Evolutionary conservation across 305 asterid species (phyloP), one percentile per base, ranked within the genome.

Genomic region (Rubia peregrina): DNA sequence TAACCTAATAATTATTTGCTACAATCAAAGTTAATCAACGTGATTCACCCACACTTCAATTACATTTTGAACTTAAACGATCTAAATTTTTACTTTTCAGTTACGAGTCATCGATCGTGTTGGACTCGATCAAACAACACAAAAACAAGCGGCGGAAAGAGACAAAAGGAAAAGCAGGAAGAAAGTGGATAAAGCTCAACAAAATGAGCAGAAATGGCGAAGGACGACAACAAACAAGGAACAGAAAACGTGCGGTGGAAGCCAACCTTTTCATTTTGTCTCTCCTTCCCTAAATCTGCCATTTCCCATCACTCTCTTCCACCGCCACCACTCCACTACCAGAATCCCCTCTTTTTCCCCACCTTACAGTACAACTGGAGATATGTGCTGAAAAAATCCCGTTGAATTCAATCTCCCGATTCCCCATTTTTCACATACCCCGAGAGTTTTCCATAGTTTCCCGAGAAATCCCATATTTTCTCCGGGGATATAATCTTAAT

Each of bases 201-300:
- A 62, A 62, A 13, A 33, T 62, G 6, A 65, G 55, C 36, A 65
- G 40, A 17, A 65, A 42, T 5, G 16, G 36, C 22, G 44, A 9
- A 64, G 43, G 44, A 38, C 6, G 17, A 64, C 43, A 44, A 69
- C 30, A 60, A 60, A 67, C 73, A 68, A 81, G 82, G 76, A 80
- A 61, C 74, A 61, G 71, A 72, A 65, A 83, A 79, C 85, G 81
- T 83, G 83, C 77, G 67, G 76, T 72, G 71, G 83, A 83, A 83
- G 87, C 68, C 74, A 80, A 67, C 40, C 61, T 67, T 13, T 64
- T 41, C 17, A 16, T 41, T 41, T 64, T 26, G 41, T 30, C 48
- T 38, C 48, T 6, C 11, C 43, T 36, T 33, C 7, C 59, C 10
- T 17, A 0, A 46, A 51, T 51, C 6, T 3, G 2, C 7, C 55